phyloP scores from a whole-genome alignment of 1,284 basidiomycete genomes.

The Hemileia vastatrix region DNA sequence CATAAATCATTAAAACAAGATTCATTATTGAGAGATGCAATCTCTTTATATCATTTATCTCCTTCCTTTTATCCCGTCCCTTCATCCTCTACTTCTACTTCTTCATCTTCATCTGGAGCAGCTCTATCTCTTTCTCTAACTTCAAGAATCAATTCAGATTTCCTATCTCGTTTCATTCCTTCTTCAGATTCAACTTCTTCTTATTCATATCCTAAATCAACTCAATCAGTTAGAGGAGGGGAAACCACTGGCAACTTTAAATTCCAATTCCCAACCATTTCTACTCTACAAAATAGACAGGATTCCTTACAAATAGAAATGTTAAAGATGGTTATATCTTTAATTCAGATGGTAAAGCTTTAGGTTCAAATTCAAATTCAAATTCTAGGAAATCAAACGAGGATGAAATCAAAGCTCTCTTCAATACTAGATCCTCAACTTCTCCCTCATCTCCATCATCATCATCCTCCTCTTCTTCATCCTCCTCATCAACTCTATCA shows the following conservation, averaged over 20 bases:
- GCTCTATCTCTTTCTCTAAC: not conserved
- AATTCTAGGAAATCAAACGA: too few species aligned
- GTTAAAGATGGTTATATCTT: too few species aligned
- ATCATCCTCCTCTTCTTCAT: too few species aligned
- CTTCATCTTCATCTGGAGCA: not conserved
- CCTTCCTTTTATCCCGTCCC: slow-evolving; percentile 36
- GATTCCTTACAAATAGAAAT: too few species aligned
- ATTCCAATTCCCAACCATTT: not conserved
- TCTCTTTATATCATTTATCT: slow-evolving; percentile 40
- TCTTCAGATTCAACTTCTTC: not conserved
- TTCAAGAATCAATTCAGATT: not conserved
- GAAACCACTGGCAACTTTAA: not conserved
- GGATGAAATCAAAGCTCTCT: too few species aligned
- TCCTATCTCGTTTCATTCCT: not conserved
- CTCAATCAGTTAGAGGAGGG: not conserved
- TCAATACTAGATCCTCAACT: too few species aligned
- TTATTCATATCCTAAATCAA: not conserved
- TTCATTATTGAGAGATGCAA: too few species aligned
- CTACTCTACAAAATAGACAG: not conserved
- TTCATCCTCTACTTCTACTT: slow-evolving; percentile 6
- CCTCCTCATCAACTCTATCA: too few species aligned
- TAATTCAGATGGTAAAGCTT: too few species aligned
- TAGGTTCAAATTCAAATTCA: too few species aligned
- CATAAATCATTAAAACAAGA: too few species aligned
- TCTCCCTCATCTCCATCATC: too few species aligned